phyloP scores from a whole-genome alignment of 768 basidiomycete species.

The Boletus reticulatus region DNA sequence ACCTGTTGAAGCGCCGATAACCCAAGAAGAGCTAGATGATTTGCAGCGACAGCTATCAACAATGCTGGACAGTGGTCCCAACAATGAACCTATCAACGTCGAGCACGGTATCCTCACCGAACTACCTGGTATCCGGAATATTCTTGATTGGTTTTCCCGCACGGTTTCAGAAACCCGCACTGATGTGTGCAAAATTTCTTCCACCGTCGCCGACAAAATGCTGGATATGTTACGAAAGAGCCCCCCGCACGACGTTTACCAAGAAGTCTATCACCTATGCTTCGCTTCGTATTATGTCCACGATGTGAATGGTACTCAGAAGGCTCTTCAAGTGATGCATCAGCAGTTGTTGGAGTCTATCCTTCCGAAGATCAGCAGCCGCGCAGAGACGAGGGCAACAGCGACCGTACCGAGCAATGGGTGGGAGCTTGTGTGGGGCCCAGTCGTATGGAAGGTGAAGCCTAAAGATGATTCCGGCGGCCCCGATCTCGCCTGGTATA shows the following conservation, averaged over 20 bases:
- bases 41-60: not conserved
- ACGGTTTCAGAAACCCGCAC: not conserved
- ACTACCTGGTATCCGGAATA: not conserved
- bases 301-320: not conserved
- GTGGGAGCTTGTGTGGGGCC: constrained; percentile 14
- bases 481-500: constrained; percentile 10
- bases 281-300: not conserved
- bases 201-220: not conserved
- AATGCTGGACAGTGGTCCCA: not conserved
- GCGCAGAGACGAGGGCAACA: not conserved
- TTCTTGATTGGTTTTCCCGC: not conserved
- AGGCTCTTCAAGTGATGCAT: not conserved
- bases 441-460: constrained; percentile 4
- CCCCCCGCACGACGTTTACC: not conserved
- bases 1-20: not conserved
- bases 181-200: not conserved
- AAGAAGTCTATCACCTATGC: constrained; percentile 5
- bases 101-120: not conserved
- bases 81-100: not conserved
- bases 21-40: not conserved
- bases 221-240: not conserved
- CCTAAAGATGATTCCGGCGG: not conserved
- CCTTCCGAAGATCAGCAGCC: not conserved
- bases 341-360: not conserved
- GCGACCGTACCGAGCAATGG: not conserved